Evolutionary conservation across 2,329 filamentous ascomycete genomes (phyloP).

Genomic region (Incumbomyces lentus): DNA sequence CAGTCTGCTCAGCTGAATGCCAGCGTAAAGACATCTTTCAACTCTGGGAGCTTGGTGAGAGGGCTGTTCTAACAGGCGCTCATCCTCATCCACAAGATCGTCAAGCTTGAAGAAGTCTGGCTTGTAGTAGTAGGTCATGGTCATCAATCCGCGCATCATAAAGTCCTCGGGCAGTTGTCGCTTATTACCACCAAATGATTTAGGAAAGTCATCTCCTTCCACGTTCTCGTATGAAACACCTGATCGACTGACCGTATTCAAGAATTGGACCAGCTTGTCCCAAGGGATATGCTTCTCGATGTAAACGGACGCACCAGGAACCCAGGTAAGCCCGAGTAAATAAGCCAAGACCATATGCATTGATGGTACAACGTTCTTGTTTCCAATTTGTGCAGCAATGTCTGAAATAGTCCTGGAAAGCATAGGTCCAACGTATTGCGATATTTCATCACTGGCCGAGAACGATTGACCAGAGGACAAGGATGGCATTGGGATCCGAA

Average conservation of each 20-base stretch:
- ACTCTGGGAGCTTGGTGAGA: constrained; percentile 39
- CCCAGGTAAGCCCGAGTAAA: constrained; percentile 34
- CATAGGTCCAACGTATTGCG: constrained; percentile 29
- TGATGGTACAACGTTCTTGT: constrained; percentile 44
- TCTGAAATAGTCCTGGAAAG: constrained; percentile 34
- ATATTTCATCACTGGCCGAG: constrained; percentile 20
- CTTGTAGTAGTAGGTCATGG: constrained; percentile 41
- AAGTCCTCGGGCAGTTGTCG: constrained; percentile 50
- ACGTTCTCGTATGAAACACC: constrained; percentile 28
- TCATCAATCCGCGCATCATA: constrained; percentile 45
- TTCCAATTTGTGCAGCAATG: constrained; percentile 37
- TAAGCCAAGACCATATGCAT: constrained; percentile 47
- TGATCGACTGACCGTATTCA: constrained; percentile 42
- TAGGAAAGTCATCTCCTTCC: constrained; percentile 33
- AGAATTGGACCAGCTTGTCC: constrained; percentile 38
- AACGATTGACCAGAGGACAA: background rate
- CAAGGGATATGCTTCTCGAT: constrained; percentile 41
- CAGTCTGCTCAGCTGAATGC: constrained; percentile 30
- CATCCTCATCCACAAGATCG: constrained; percentile 44
- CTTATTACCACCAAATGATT: constrained; percentile 27
- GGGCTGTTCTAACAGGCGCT: constrained; percentile 41
- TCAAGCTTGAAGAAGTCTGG: constrained; percentile 42
- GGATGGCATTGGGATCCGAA: background rate
- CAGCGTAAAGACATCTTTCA: constrained; percentile 44
- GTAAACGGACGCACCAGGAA: constrained; percentile 28